Base-by-base conservation (phyloP, 495 filamentous ascomycete species). In the Hypomontagnella submonticulosa region DNA sequence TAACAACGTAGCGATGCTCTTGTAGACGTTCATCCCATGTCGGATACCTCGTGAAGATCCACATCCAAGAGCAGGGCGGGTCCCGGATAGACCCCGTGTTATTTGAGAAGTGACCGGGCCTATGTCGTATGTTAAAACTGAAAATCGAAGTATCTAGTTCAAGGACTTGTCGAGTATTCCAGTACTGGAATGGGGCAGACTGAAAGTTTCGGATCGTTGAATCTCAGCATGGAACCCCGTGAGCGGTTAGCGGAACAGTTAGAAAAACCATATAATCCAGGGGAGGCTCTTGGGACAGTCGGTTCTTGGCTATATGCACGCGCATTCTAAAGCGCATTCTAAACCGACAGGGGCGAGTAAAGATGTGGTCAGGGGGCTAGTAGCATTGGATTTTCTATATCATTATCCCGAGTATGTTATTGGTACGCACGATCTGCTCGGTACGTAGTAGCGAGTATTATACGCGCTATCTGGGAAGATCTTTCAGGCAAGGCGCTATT, bases 231-330 rank as follows among this genome's bases (percentile, higher is more conserved):
- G 18, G 38, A 23, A 55, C 49, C 38, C 42, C 48, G 13, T 37
- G 60, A 60, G 66, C 66, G 66, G 59, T 52, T 69, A 63, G 55
- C 33, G 60, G 60, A 63, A 63, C 60, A 36, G 16, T 44, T 52
- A 38, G 55, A 36, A 38, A 36, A 63, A 41, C 50, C 54, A 52
- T 27, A 54, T 62, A 57, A 34, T 33, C 40, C 40, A 53, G 52
- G 47, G 40, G 58, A 63, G 42, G 58, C 48, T 67, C 63, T 58
- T 63, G 58, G 52, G 48, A 48, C 58, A 59, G 37, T 41, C 6
- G 42, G 48, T 13, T 46, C 59, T 63, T 62, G 54, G 58, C 65
- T 46, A 1, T 23, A 37, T 51, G 30, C n/a, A n/a, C n/a, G n/a
- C n/a, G n/a, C n/a, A n/a, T n/a, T n/a, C n/a, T n/a, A n/a, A n/a